Conservation (phyloP, 495 filamentous ascomycete genomes). For the Letharia lupina region DNA sequence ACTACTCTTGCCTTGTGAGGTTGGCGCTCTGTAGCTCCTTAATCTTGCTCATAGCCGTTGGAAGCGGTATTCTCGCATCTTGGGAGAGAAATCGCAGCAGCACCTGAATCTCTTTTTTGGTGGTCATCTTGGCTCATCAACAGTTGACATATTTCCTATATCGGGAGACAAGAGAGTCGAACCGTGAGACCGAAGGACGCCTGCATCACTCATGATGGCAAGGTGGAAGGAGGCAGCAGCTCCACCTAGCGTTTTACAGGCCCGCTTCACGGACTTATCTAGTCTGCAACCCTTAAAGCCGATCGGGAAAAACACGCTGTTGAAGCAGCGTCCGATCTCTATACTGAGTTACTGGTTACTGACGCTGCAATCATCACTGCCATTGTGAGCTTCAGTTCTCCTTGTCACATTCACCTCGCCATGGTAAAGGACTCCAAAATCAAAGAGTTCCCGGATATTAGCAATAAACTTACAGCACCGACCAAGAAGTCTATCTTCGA, state of each 20-base stretch:
- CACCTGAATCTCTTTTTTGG: constrained; percentile 49
- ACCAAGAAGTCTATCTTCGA: constrained; percentile 88
- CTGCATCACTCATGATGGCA: neutral
- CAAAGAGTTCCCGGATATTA: constrained; percentile 73
- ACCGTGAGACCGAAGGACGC: neutral
- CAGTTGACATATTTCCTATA: neutral
- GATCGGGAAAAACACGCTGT: neutral
- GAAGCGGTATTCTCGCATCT: constrained; percentile 61
- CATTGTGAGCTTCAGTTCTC: neutral
- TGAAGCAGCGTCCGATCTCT: neutral
- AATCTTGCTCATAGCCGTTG: constrained; percentile 59
- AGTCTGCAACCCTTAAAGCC: neutral
- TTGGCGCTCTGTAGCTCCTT: constrained; percentile 56
- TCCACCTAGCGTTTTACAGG: neutral
- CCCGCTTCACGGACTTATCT: neutral
- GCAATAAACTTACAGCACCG: constrained; percentile 73
- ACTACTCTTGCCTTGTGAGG: constrained; percentile 46
- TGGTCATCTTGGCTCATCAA: constrained; percentile 27
- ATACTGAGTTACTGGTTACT: neutral
- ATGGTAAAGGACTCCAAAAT: constrained; percentile 41
- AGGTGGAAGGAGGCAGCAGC: neutral
- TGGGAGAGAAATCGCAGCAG: constrained; percentile 72
- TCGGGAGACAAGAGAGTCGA: neutral
- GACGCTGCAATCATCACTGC: neutral
- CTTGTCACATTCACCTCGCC: neutral